Percentiles rank a stretch among this genome's conserved stretches.
Evolutionary conservation across 192 early-diverging fungal genomes (phyloP).

Genomic region (Coemansia sp.): DNA sequence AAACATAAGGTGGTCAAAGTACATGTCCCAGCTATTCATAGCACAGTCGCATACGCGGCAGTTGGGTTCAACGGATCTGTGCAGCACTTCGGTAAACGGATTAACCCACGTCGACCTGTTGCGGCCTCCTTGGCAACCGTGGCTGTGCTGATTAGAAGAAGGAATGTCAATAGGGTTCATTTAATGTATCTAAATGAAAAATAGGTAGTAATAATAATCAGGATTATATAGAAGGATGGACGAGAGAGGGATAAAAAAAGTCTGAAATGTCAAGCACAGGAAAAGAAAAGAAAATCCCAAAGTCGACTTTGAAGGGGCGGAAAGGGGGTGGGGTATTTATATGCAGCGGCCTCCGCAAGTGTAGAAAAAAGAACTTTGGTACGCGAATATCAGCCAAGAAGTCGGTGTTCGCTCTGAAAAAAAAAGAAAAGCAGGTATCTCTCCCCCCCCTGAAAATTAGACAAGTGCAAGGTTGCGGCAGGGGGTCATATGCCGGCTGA

Average conservation of each 20-base stretch:
- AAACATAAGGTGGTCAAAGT: conserved; percentile 47
- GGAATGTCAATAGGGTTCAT: conserved; percentile 2
- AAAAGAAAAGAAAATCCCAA: background rate
- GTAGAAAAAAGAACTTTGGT: background rate
- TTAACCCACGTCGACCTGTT: conserved; percentile 11
- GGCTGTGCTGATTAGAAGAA: background rate
- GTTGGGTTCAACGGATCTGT: conserved; percentile 22
- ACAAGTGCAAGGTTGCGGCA: background rate
- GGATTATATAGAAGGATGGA: background rate
- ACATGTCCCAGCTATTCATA: conserved; percentile 43
- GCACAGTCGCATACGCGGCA: conserved; percentile 28
- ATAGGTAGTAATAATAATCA: background rate
- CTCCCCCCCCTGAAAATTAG: background rate
- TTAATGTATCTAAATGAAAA: background rate
- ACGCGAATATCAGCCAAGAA: background rate
- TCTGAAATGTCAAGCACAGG: background rate
- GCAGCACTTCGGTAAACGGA: conserved; percentile 12
- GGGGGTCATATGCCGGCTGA: background rate
- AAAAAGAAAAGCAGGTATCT: background rate
- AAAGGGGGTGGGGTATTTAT: background rate
- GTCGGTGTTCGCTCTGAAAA: background rate
- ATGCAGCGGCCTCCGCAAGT: background rate
- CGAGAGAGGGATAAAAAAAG: background rate
- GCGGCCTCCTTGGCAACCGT: background rate
- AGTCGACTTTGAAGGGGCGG: background rate